Percentiles rank a stretch among this genome's conserved stretches.
phyloP scores from a whole-genome alignment of 805 yeast genomes.

The Teunomyces cretensis region DNA sequence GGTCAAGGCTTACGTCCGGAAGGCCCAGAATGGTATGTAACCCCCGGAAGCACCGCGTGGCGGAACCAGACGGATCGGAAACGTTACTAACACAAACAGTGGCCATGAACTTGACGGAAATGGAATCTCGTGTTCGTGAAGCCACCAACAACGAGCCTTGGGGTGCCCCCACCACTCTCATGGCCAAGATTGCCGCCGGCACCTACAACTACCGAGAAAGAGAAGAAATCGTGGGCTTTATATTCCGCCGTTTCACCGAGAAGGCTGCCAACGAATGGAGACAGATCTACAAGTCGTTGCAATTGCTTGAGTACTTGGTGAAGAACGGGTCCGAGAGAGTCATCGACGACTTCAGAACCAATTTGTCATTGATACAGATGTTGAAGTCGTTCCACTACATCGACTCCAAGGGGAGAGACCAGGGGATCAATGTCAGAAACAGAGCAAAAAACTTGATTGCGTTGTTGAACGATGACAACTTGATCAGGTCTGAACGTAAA shows the following conservation, averaged over 20 bases:
- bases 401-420: conserved; percentile 92
- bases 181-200: conserved; percentile 95
- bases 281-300: conserved; percentile 93
- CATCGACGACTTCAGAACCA: conserved; percentile 90
- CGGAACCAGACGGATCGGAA: conserved; percentile 3
- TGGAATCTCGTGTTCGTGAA: conserved; percentile 94
- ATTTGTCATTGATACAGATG: conserved; percentile 78
- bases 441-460: conserved; percentile 75
- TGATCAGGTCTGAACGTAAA: conserved; percentile 80
- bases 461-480: conserved; percentile 72
- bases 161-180: conserved; percentile 90
- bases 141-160: conserved; percentile 99
- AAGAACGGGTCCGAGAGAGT: conserved; percentile 94
- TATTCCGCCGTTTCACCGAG: conserved; percentile 88
- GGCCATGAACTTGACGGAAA: conserved; percentile 92
- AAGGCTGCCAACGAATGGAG: conserved; percentile 97
- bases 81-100: conserved; percentile 28
- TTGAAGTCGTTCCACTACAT: conserved; percentile 90
- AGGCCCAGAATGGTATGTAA: conserved; percentile 82
- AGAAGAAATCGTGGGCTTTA: conserved; percentile 74
- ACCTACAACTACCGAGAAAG: conserved; percentile 84
- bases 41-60: background rate
- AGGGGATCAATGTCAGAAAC: conserved; percentile 92
- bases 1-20: conserved; percentile 94
- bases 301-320: conserved; percentile 84